A percentile compares a stretch with the other conserved stretches of the same genome.
Evolutionary conservation across 2,329 filamentous ascomycete species (phyloP).

Genomic region (Microdochium trichocladiopsis): DNA sequence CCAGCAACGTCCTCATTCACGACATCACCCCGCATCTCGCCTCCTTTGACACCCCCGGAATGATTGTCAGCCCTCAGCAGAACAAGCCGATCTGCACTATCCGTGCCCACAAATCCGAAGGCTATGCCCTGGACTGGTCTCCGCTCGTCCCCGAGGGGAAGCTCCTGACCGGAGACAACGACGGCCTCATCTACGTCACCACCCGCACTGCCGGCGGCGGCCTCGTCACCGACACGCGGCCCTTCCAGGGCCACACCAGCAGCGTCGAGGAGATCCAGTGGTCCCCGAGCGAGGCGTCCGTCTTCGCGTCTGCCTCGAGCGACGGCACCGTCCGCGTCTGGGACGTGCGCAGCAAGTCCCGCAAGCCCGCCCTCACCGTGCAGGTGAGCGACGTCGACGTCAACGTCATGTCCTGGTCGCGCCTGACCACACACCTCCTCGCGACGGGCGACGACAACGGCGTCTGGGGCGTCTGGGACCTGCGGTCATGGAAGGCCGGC

Average conservation of each 20-base stretch:
- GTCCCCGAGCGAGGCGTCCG: conserved; percentile 87
- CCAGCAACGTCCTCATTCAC: conserved; percentile 82
- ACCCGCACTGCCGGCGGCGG: conserved; percentile 81
- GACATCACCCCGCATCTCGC: conserved; percentile 85
- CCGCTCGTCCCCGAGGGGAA: conserved; percentile 73
- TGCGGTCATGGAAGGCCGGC: conserved; percentile 84
- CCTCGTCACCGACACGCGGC: conserved; percentile 78
- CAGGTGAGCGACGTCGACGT: conserved; percentile 80
- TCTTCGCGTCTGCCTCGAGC: conserved; percentile 89
- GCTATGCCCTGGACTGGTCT: conserved; percentile 97
- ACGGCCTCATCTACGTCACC: conserved; percentile 83
- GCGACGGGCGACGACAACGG: conserved; percentile 92
- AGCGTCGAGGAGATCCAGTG: conserved; percentile 95
- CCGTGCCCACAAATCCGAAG: conserved; percentile 85
- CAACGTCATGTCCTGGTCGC: conserved; percentile 95
- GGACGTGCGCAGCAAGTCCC: conserved; percentile 88
- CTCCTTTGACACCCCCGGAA: conserved; percentile 85
- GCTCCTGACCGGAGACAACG: conserved; percentile 84
- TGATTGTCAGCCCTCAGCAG: conserved; percentile 69
- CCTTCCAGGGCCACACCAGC: conserved; percentile 76
- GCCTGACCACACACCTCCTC: conserved; percentile 79
- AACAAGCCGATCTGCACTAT: conserved; percentile 86
- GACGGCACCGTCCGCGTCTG: conserved; percentile 95
- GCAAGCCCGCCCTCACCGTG: conserved; percentile 80
- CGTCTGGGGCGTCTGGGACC: conserved; percentile 91